These are phyloP conservation scores for Metarhizium humberi DNA, from an alignment of 2,329 filamentous ascomycete genomes.

Conservation along the genomic window DNA sequence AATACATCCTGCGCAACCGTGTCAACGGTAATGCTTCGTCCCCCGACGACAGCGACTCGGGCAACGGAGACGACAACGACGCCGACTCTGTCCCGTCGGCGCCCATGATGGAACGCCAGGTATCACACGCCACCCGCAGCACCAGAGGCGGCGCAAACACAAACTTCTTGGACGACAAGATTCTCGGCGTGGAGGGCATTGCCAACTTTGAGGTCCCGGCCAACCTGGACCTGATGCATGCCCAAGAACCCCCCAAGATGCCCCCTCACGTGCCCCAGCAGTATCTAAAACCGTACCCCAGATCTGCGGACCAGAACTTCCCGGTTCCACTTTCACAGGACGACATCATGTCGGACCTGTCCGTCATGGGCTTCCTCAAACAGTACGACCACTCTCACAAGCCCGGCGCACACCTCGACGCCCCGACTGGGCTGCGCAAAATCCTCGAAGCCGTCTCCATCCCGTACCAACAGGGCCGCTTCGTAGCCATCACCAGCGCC, in stretches of 20 bases:
- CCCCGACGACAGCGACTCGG: constrained; percentile 43
- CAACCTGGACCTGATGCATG: constrained; percentile 47
- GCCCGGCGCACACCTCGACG: constrained; percentile 46
- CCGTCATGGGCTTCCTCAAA: constrained; percentile 49
- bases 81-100: constrained; percentile 38
- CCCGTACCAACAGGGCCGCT: constrained; percentile 37
- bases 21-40: constrained; percentile 40
- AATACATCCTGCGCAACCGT: constrained; percentile 50
- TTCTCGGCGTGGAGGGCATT: constrained; percentile 51
- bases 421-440: constrained; percentile 41
- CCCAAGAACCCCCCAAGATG: constrained; percentile 47
- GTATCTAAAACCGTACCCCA: constrained; percentile 48
- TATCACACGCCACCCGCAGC: constrained; percentile 55
- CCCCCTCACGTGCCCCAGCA: constrained; percentile 47
- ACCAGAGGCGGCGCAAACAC: constrained; percentile 44
- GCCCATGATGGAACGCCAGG: constrained; percentile 52
- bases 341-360: constrained; percentile 44
- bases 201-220: constrained; percentile 49
- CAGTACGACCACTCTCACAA: constrained; percentile 46
- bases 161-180: constrained; percentile 48
- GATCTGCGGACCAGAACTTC: constrained; percentile 46
- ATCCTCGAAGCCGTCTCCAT: constrained; percentile 46
- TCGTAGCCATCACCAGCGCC: constrained; percentile 37
- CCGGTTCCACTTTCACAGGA: constrained; percentile 40
- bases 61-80: constrained; percentile 41